phyloP scores from a whole-genome alignment of 23 red algal species.

The Gracilaria caudata region DNA sequence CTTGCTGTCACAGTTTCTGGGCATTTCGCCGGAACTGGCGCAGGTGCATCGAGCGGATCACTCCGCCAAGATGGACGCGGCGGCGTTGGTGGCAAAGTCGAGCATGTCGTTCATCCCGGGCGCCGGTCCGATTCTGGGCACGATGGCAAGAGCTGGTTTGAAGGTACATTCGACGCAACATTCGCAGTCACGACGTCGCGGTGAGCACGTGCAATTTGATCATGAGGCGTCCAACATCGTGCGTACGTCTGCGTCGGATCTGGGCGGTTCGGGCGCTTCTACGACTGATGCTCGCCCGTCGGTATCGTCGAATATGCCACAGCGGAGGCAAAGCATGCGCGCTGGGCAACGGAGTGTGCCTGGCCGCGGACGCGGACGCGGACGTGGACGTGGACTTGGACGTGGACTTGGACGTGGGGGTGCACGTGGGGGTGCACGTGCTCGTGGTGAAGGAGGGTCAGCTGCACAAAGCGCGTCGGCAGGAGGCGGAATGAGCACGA shows the following conservation, averaged over 20 bases:
- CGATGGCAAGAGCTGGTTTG: neutral
- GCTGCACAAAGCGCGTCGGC: too few species aligned
- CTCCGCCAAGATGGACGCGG: neutral
- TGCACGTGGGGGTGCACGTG: too few species aligned
- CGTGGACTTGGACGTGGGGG: too few species aligned
- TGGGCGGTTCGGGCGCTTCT: neutral
- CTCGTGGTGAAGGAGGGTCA: too few species aligned
- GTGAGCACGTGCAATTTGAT: neutral
- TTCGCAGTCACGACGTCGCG: neutral
- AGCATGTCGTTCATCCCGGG: conserved; percentile 1
- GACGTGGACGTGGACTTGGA: too few species aligned
- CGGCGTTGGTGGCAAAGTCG: neutral
- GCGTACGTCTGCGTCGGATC: neutral
- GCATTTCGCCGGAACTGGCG: neutral
- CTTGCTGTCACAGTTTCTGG: conserved; percentile 7
- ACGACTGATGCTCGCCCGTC: too few species aligned
- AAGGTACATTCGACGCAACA: conserved; percentile 1
- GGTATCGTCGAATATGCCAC: too few species aligned
- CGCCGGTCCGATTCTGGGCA: neutral
- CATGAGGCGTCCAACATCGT: conserved; percentile 9
- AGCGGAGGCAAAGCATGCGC: too few species aligned
- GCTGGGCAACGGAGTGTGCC: too few species aligned
- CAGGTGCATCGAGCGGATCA: neutral
- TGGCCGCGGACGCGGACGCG: too few species aligned
- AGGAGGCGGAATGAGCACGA: too few species aligned